Percentiles rank a stretch among this genome's conserved stretches.
Evolutionary conservation across 1,139 yeast genomes (phyloP).

Genomic region (Blastobotrys capitulatus): DNA sequence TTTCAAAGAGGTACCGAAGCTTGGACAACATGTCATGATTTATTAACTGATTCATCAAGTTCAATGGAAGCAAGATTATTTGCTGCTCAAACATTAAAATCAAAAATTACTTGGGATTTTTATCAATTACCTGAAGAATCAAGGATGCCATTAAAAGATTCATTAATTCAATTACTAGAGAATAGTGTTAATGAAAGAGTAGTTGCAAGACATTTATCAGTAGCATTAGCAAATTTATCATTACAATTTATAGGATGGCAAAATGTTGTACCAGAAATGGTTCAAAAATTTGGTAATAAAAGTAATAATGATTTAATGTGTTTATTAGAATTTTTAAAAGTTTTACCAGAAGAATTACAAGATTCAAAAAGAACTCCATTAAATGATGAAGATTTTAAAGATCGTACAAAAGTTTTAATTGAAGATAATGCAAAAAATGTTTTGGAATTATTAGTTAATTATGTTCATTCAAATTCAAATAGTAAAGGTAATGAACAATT

Average conservation of each 20-base stretch:
- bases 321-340: conserved; percentile 71
- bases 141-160: conserved; percentile 51
- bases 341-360: conserved; percentile 85
- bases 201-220: conserved; percentile 72
- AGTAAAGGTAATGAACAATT: conserved; percentile 31
- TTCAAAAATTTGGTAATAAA: conserved; percentile 40
- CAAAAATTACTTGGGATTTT: conserved; percentile 71
- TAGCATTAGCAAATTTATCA: conserved; percentile 76
- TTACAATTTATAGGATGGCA: conserved; percentile 73
- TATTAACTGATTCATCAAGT: conserved; percentile 23
- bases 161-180: conserved; percentile 51
- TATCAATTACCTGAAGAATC: conserved; percentile 60
- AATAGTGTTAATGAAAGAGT: conserved; percentile 47
- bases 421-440: conserved; percentile 66
- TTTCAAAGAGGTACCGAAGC: conserved; percentile 64
- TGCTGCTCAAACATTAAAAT: conserved; percentile 85
- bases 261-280: conserved; percentile 64
- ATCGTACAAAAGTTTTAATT: conserved; percentile 58
- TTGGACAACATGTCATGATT: conserved; percentile 35
- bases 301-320: conserved; percentile 35
- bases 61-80: conserved; percentile 55
- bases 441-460: conserved; percentile 45
- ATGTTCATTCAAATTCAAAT: conserved; percentile 38
- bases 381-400: conserved; percentile 72
- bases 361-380: conserved; percentile 74